Evolutionary conservation across 352 stramenopile genomes (phyloP).

Genomic region (Chrysophaeum taylorii): DNA sequence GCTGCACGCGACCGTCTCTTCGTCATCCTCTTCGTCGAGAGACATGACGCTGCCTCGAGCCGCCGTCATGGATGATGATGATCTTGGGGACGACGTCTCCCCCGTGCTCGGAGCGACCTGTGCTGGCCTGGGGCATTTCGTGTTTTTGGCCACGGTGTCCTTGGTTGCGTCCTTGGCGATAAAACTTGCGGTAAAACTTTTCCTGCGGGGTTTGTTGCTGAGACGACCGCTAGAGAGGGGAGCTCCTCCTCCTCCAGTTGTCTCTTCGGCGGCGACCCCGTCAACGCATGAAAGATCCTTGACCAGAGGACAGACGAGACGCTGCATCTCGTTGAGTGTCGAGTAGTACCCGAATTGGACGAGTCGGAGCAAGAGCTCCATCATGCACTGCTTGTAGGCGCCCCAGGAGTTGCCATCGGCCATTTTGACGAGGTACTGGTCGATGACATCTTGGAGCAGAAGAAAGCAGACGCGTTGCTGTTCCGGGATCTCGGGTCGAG

Average conservation of each 20-base stretch:
- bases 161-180: constrained; percentile 7
- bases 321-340: constrained; percentile 17
- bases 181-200: neutral
- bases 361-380: constrained; percentile 26
- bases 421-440: constrained; percentile 25
- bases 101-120: too few species aligned
- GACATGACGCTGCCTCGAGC: too few species aligned
- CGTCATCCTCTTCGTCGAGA: too few species aligned
- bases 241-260: neutral
- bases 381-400: constrained; percentile 17
- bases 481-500: too few species aligned
- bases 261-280: constrained; percentile 9
- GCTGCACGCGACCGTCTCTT: too few species aligned
- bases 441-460: constrained; percentile 30
- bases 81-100: too few species aligned
- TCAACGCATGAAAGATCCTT: constrained; percentile 21
- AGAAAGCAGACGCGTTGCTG: constrained; percentile 16
- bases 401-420: constrained; percentile 16
- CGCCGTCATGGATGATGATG: too few species aligned
- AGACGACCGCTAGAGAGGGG: neutral
- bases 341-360: constrained; percentile 31
- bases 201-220: neutral
- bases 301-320: constrained; percentile 27
- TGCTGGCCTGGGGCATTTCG: too few species aligned
- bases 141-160: too few species aligned